Evolutionary conservation across 2,329 filamentous ascomycete genomes (phyloP).

Genomic region (Nothophoma quercina): DNA sequence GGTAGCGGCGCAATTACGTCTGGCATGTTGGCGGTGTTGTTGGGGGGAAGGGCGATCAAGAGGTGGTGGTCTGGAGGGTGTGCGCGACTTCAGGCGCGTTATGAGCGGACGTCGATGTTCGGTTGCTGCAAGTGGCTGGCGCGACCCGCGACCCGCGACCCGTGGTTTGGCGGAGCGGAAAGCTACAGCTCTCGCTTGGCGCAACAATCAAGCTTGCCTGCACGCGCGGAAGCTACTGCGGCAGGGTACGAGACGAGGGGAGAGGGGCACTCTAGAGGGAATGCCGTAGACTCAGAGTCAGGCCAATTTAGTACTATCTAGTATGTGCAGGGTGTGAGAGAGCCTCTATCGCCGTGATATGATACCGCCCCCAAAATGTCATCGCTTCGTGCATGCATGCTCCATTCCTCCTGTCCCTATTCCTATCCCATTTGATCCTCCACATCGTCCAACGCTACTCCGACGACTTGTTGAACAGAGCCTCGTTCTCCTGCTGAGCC

Average conservation of each 20-base stretch:
- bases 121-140: conserved; percentile 26
- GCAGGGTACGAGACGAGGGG: not conserved
- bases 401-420: conserved; percentile 15
- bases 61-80: conserved; percentile 4
- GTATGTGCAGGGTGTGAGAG: conserved; percentile 46
- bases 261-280: conserved; percentile 12
- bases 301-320: conserved; percentile 46
- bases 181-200: conserved; percentile 24
- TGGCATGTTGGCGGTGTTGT: conserved; percentile 49
- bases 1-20: conserved; percentile 47
- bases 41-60: not conserved
- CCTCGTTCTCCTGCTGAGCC: conserved; percentile 95
- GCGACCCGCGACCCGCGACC: no score
- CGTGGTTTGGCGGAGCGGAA: conserved; percentile 25
- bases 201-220: conserved; percentile 8
- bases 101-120: conserved; percentile 20
- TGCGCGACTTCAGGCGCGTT: conserved; percentile 28
- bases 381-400: conserved; percentile 39
- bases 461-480: conserved; percentile 68
- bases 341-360: conserved; percentile 41
- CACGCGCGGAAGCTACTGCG: conserved; percentile 11
- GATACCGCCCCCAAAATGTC: conserved; percentile 37
- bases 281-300: conserved; percentile 31
- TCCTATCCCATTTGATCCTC: conserved; percentile 11
- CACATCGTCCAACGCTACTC: conserved; percentile 51